Evolutionary conservation across 2,329 filamentous ascomycete species (phyloP).

Genomic region (Trichoderma koningiopsis): DNA sequence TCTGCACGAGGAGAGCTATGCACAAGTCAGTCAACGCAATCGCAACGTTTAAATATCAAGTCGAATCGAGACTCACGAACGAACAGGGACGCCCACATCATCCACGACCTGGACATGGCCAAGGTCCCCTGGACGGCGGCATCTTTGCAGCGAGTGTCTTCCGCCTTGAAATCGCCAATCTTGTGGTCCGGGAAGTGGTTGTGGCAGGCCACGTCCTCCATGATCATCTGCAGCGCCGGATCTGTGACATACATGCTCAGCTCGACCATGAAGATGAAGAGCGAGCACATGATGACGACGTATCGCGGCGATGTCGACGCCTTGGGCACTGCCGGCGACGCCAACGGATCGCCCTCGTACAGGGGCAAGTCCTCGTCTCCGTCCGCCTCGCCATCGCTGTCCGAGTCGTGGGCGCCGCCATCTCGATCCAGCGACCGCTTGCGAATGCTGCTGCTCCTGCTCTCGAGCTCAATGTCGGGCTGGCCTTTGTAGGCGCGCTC

Average conservation of each 20-base stretch:
- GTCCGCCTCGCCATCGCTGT: too few species aligned
- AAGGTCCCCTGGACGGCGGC: slow-evolving; percentile 52
- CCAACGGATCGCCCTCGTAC: too few species aligned
- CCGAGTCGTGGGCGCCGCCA: too few species aligned
- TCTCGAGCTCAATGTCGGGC: too few species aligned
- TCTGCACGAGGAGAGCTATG: slow-evolving; percentile 44
- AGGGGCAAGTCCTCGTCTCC: too few species aligned
- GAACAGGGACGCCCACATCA: slow-evolving; percentile 48
- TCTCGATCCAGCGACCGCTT: too few species aligned
- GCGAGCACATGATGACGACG: slow-evolving; percentile 37
- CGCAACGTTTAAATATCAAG: too few species aligned
- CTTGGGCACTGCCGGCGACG: too few species aligned
- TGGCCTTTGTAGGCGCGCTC: too few species aligned
- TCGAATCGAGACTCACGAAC: too few species aligned
- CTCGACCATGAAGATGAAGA: slow-evolving; percentile 48
- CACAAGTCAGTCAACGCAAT: slow-evolving; percentile 36
- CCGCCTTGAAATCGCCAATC: slow-evolving; percentile 32
- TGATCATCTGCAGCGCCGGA: slow-evolving; percentile 51
- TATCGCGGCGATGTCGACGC: too few species aligned
- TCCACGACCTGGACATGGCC: slow-evolving; percentile 53
- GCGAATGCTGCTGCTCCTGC: too few species aligned
- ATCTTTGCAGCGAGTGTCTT: slow-evolving; percentile 52
- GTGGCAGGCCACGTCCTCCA: slow-evolving; percentile 57
- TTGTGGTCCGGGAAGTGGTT: slow-evolving; percentile 47
- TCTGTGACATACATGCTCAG: slow-evolving; percentile 43